Evolutionary conservation across 2,329 filamentous ascomycete genomes (phyloP).

Genomic region (Mycocentrospora acerina): DNA sequence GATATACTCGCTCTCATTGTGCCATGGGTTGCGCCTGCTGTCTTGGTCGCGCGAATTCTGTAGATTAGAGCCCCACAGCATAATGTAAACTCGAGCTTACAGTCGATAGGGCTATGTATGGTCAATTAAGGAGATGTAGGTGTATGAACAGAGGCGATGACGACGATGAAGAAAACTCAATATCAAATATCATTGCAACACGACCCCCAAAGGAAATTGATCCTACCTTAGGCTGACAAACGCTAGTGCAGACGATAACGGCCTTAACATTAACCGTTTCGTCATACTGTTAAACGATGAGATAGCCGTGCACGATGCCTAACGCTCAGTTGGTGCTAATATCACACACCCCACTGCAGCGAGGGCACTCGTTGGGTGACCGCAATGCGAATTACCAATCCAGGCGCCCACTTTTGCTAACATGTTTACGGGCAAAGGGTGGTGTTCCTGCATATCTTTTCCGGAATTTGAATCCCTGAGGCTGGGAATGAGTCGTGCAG

Average conservation of each 20-base stretch:
- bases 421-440: too few species aligned
- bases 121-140: neutral
- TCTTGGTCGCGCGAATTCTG: slow-evolving; percentile 22
- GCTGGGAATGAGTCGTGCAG: too few species aligned
- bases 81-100: slow-evolving; percentile 2
- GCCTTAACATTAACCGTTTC: slow-evolving; percentile 3
- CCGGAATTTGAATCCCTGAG: too few species aligned
- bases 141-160: neutral
- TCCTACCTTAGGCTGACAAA: neutral
- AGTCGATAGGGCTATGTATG: neutral
- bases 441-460: too few species aligned
- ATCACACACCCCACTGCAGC: too few species aligned
- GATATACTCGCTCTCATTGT: slow-evolving; percentile 30
- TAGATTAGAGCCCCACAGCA: slow-evolving; percentile 26
- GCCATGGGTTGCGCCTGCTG: slow-evolving; percentile 37
- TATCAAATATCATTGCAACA: neutral
- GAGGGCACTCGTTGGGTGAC: too few species aligned
- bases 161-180: neutral
- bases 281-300: too few species aligned
- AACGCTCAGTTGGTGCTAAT: too few species aligned
- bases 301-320: too few species aligned
- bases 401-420: too few species aligned
- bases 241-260: slow-evolving; percentile 2
- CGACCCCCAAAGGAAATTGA: neutral
- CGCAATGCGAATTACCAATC: too few species aligned